Evolutionary conservation across 495 filamentous ascomycete genomes (phyloP).

Genomic region (Aspergillus panamensis): DNA sequence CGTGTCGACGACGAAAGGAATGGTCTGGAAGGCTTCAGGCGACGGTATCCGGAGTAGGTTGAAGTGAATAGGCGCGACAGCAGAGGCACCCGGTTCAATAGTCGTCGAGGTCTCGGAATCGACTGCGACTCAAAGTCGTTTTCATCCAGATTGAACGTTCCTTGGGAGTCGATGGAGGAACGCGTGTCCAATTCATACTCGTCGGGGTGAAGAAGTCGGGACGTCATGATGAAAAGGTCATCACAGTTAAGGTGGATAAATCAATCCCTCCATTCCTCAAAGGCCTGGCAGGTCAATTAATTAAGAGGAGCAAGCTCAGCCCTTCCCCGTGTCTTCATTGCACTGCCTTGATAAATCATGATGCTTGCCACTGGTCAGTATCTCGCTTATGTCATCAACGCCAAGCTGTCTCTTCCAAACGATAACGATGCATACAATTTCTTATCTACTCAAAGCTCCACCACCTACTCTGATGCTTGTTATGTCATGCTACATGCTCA

Average conservation of each 20-base stretch:
- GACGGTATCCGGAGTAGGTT: conserved; percentile 33
- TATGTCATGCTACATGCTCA: no score
- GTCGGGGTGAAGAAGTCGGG: conserved; percentile 42
- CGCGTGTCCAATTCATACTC: conserved; percentile 46
- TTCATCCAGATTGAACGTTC: conserved; percentile 47
- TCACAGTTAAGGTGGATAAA: conserved; percentile 10
- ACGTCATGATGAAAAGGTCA: conserved; percentile 34
- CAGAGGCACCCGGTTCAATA: conserved; percentile 25
- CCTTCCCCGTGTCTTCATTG: neutral
- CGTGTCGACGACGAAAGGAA: conserved; percentile 26
- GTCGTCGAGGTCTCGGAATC: conserved; percentile 27
- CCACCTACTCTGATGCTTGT: no score
- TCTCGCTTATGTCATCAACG: neutral
- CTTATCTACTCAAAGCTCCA: no score
- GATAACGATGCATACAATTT: no score
- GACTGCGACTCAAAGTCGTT: conserved; percentile 49
- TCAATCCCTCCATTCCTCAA: conserved; percentile 16
- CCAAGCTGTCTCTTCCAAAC: neutral
- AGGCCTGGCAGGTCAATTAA: neutral
- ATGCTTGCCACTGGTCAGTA: neutral
- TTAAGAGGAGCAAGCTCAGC: neutral
- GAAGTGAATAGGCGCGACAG: conserved; percentile 30
- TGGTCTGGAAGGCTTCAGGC: conserved; percentile 31
- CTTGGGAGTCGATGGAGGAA: conserved; percentile 45
- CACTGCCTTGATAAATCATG: neutral